Percentiles rank a stretch among this genome's conserved stretches.
phyloP scores from a whole-genome alignment of 805 yeast genomes.

The Kodamaea kakaduensis region DNA sequence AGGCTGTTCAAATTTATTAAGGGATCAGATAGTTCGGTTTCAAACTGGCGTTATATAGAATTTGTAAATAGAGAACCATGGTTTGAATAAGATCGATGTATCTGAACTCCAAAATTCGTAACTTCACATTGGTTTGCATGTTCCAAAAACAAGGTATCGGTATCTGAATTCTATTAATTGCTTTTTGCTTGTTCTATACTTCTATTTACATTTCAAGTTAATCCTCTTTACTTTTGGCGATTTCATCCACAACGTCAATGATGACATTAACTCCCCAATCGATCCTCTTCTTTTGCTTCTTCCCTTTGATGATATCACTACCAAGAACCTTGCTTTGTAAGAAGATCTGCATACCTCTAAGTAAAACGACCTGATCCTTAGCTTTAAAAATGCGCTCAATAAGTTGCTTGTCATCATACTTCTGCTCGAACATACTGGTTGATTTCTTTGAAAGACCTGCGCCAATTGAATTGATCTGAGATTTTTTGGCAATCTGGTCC shows the following conservation, averaged over 20 bases:
- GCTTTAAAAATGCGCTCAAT: conserved; percentile 52
- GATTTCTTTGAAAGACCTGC: conserved; percentile 34
- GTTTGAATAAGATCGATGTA: no score
- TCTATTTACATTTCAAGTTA: background rate
- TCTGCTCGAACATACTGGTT: conserved; percentile 26
- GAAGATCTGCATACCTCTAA: conserved; percentile 66
- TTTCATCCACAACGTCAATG: conserved; percentile 50
- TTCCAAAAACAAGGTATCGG: no score
- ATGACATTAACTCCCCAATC: conserved; percentile 63
- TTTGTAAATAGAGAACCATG: background rate
- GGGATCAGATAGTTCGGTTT: no score
- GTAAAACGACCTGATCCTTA: conserved; percentile 51
- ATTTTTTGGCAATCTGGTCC: conserved; percentile 59
- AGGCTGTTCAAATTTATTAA: conserved; percentile 3
- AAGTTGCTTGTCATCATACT: conserved; percentile 46
- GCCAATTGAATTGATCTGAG: conserved; percentile 48
- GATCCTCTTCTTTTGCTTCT: conserved; percentile 52
- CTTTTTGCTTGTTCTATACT: background rate
- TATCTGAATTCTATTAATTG: no score
- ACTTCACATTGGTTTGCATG: no score
- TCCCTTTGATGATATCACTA: conserved; percentile 49
- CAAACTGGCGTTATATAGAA: conserved; percentile 7
- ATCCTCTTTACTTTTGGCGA: conserved; percentile 18
- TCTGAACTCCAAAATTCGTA: no score
- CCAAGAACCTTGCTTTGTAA: conserved; percentile 43